phyloP scores from a whole-genome alignment of 257 asterid species.

The Solanum habrochaites region DNA sequence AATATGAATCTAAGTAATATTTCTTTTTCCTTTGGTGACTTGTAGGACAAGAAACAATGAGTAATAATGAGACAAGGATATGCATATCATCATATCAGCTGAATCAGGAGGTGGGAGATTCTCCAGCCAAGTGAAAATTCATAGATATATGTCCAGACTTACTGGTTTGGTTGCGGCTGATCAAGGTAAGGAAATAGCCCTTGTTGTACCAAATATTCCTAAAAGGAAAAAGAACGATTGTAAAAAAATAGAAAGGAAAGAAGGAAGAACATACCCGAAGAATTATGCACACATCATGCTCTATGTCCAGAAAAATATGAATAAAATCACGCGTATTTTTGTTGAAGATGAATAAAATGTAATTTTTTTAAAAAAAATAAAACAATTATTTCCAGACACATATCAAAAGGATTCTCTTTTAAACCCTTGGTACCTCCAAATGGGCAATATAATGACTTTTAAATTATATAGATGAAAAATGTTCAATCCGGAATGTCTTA shows the following conservation, averaged over 20 bases:
- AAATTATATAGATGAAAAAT: not conserved
- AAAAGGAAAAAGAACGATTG: not conserved
- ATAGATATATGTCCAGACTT: slow-evolving; percentile 7
- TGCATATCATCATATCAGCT: not conserved
- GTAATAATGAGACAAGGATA: not conserved
- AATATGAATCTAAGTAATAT: not conserved
- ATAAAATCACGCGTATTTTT: not conserved
- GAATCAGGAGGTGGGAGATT: not conserved
- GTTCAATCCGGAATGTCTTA: not conserved
- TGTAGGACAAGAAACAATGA: not conserved
- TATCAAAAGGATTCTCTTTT: not conserved
- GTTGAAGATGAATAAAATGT: not conserved
- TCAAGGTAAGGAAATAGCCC: slow-evolving; percentile 31
- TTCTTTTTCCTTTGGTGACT: not conserved
- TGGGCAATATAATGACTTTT: not conserved
- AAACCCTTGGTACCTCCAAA: not conserved
- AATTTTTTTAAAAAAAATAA: too few species aligned
- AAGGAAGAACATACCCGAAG: not conserved
- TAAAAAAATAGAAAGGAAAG: not conserved
- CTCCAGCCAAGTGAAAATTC: not conserved
- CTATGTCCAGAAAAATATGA: not conserved
- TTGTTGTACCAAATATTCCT: slow-evolving; percentile 37
- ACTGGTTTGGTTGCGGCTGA: slow-evolving; percentile 29
- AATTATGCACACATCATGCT: not conserved
- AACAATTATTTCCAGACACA: not conserved